Percentiles rank a stretch among this genome's conserved stretches.
phyloP scores from a whole-genome alignment of 768 basidiomycete genomes.

The Phanerochaete sordida region DNA sequence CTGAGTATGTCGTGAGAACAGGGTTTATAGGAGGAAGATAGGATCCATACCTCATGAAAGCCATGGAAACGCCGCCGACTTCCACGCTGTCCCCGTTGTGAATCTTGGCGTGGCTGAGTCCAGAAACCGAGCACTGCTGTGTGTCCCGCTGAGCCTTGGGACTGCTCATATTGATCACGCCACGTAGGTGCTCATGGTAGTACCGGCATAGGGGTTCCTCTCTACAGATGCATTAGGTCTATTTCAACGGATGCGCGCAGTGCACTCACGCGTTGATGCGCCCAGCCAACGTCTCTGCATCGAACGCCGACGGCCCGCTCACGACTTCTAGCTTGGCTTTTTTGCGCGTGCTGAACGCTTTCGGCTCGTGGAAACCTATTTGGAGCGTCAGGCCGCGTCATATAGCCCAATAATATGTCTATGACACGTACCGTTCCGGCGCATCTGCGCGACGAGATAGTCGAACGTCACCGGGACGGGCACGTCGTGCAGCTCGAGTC shows the following conservation, averaged over 20 bases:
- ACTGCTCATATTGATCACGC: too few relatives aligned
- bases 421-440: background rate
- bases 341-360: background rate
- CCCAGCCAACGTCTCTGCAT: background rate
- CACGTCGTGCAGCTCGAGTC: background rate
- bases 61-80: constrained; percentile 1
- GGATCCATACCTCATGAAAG: background rate
- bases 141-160: too few relatives aligned
- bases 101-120: too few relatives aligned
- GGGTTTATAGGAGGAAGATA: background rate
- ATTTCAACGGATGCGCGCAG: background rate
- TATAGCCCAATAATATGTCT: background rate
- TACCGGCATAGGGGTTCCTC: too few relatives aligned
- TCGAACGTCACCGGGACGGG: background rate
- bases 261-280: background rate
- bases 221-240: background rate
- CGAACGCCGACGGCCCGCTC: background rate
- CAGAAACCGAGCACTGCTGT: too few relatives aligned
- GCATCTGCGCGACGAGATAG: background rate
- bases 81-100: background rate
- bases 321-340: background rate
- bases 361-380: background rate
- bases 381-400: background rate
- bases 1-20: too few relatives aligned
- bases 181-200: too few relatives aligned